Evolutionary conservation across 2,329 filamentous ascomycete genomes (phyloP), one percentile per base, ranked within the genome.

Genomic region (Aspergillus caelatus): DNA sequence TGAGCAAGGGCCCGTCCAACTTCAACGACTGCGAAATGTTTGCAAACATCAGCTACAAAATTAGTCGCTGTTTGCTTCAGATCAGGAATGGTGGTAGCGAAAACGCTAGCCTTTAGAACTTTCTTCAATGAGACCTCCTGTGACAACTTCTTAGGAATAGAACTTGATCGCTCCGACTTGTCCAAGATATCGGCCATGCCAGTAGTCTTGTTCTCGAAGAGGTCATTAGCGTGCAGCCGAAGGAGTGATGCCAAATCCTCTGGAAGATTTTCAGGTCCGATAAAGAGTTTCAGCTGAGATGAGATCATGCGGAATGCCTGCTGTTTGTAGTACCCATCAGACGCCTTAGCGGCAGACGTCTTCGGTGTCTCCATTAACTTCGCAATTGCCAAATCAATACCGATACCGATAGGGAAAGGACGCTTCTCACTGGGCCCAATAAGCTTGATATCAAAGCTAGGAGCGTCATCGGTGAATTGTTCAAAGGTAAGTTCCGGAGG

Each of bases 11-110:
- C 90, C 62, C 90, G 88, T 10, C 94, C 94, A 28, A 99, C 84
- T 77, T 99, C 95, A 34, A 99, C 82, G 52, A 99, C 86, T 2
- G 93, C 91, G 69, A 99, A 94, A 77, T 99, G 96, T 58, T 90
- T 89, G 72, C 93, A 96, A 11, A 97, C 83, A 72, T 95, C 92
- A 53, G 88, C 84, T 28, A 98, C 82, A 66, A 99, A 90, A 6
- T 86, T 77, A 43, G 88, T 87, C 0, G 94, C 92, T 57, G 93
- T 89, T 11, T 89, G 84, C 67, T 92, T 89, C 66, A 97, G 88
- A 39, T 94, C 91, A 0, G 91, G 88, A 10, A 98, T 81, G 0
- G 93, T 96, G 50, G 91, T 88, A 0, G 94, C 91, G 74, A 91
- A 93, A 77, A 98, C 91, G 71, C 92, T 86, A 1, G 94, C 93